Percentiles rank a stretch among this genome's conserved stretches.
Conservation (phyloP, 129 eudicot species). For the Lonicera japonica region DNA sequence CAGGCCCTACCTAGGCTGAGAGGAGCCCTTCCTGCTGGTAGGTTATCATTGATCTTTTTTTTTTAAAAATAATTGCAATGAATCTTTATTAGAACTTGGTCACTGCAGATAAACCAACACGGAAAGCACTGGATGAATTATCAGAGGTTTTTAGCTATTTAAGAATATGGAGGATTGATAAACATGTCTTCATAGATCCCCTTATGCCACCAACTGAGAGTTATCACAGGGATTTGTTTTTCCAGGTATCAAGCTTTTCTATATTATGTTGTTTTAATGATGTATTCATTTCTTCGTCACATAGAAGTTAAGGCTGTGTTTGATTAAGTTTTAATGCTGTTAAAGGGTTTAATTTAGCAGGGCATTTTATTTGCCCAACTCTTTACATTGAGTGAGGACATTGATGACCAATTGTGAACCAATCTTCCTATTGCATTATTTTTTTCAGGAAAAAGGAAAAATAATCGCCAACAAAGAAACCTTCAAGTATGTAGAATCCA, state of each 20-base stretch:
- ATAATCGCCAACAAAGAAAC: too few relatives aligned
- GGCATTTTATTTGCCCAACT: too few relatives aligned
- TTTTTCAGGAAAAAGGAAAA: too few relatives aligned
- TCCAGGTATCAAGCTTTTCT: constrained; percentile 49
- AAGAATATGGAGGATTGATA: constrained; percentile 70
- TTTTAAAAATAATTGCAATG: not conserved
- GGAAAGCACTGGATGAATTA: constrained; percentile 87
- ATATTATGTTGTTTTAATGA: not conserved
- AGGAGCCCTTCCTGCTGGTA: constrained; percentile 95
- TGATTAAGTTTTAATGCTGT: too few relatives aligned
- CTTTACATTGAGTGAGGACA: too few relatives aligned
- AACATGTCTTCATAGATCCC: constrained; percentile 62
- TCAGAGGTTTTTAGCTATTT: constrained; percentile 73
- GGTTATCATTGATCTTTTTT: constrained; percentile 9
- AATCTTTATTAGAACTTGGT: constrained; percentile 2
- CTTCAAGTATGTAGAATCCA: too few relatives aligned
- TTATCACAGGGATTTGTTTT: constrained; percentile 81
- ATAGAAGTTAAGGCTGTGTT: too few relatives aligned
- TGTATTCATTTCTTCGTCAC: not conserved
- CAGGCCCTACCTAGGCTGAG: constrained; percentile 87
- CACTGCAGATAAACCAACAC: constrained; percentile 62
- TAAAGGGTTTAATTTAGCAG: too few relatives aligned
- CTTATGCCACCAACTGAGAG: constrained; percentile 94
- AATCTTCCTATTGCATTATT: too few relatives aligned
- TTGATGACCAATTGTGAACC: too few relatives aligned